These are phyloP conservation scores for Trichosporon asahii DNA, from an alignment of 1,284 basidiomycete genomes.

Conservation along the genomic window DNA sequence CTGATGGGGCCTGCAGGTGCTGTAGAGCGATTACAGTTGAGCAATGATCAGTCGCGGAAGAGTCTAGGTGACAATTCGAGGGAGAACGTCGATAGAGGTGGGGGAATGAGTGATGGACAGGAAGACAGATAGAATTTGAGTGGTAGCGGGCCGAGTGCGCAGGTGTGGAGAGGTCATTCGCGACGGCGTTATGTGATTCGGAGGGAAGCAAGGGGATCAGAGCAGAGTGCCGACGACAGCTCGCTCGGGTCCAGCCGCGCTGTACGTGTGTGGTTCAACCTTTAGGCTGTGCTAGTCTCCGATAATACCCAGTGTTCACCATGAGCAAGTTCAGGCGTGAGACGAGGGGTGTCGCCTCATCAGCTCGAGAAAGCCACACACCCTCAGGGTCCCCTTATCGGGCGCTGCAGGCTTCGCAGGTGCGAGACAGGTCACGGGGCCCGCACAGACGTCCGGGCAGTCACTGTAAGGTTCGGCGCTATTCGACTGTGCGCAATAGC, in stretches of 20 bases:
- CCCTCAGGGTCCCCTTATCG: not conserved
- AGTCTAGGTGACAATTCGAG: too few species aligned
- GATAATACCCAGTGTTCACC: not conserved
- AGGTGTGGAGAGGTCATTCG: not conserved
- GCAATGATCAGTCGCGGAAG: too few species aligned
- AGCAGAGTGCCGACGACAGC: not conserved
- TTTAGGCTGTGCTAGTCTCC: not conserved
- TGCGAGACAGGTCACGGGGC: not conserved
- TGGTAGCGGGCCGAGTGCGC: not conserved
- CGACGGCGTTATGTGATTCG: too few species aligned
- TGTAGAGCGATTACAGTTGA: too few species aligned
- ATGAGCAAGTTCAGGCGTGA: not conserved
- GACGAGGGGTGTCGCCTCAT: not conserved
- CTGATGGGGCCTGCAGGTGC: too few species aligned
- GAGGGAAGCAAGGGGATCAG: not conserved
- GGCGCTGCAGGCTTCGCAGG: not conserved
- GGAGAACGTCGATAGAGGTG: too few species aligned
- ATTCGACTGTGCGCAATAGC: not conserved
- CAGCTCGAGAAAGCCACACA: not conserved
- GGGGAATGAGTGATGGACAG: too few species aligned
- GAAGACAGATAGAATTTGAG: not conserved
- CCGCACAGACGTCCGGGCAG: not conserved
- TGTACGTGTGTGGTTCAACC: not conserved
- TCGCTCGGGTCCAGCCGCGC: not conserved
- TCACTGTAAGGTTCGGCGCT: not conserved